Evolutionary conservation across 1,284 basidiomycete genomes (phyloP), one percentile per base, ranked within the genome.

Genomic region (Fistulina hepatica): DNA sequence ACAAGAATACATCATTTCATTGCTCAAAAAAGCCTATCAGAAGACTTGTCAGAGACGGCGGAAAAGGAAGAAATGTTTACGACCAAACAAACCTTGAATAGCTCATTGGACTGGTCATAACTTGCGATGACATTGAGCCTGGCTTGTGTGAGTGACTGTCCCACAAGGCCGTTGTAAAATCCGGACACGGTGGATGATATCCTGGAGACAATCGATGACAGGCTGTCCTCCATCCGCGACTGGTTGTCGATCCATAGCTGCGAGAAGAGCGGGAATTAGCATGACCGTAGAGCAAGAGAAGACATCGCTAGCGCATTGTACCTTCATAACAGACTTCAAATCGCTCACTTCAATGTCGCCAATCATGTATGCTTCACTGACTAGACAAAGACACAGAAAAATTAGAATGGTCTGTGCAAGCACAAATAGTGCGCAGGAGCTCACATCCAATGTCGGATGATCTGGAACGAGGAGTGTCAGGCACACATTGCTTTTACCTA

Each of bases 1-100:
- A 52, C 84, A 91, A 1, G 84, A 90, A 59, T 93, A 93, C 71
- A 89, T 92, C 90, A 94, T 93, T 58, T 93, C 89, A 37, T 69
- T 64, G 48, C 79, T 82, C 16, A 93, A 63, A 64, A 93, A 92
- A 8, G 83, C 77, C 71, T 82, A 31, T n/a, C 20, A 42, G 21
- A 43, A 33, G 43, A 21, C 33, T 28, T 33, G 33, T 34, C 56
- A 56, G 21, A 39, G 45, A 30, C 44, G 44, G 26, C 17, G 25
- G 31, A 30, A 17, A 42, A 25, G 30, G 19, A 37, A 34, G 35
- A 36, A 21, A 34, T 24, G 38, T 30, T 34, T 34, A 44, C 25
- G 35, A 30, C 11, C 37, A 30, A 31, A 44, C 54, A 37, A 48
- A 74, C 78, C 65, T 81, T 75, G 65, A 84, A 84, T 20, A 84